Base-by-base conservation (phyloP, 257 asterid genomes). In the Vinca minor region DNA sequence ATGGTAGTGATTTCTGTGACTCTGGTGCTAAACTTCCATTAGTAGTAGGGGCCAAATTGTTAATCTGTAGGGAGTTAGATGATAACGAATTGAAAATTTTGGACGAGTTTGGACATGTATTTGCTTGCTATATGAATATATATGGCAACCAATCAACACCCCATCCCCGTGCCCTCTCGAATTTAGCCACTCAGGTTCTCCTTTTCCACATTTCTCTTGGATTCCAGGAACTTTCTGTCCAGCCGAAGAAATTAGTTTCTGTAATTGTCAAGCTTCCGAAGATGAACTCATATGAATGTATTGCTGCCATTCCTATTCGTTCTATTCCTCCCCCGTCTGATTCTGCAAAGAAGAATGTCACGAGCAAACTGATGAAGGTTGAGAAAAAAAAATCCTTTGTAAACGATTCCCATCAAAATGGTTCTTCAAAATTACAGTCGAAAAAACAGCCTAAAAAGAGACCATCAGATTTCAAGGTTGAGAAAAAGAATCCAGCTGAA, bases 241-340 rank as follows among this genome's bases (percentile, higher is more conserved):
- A 29, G 61, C 20, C 17, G 41, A 55, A 29, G 28, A 31, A 15
- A 25, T 55, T 55, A 17, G 41, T 55, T 55, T 39, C 25, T n/a
- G 38, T 55, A n/a, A 55, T 29, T 15, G 56, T 60, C 59, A 47
- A 74, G 66, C 67, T 17, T 35, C 38, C 31, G 8, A 69, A 42
- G n/a, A 74, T 72, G 74, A 63, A 71, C 20, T 58, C 62, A 15
- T 53, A 36, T 50, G 66, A 70, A 5, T 68, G 61, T 46, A 68
- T 74, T 34, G 76, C 73, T 42, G 79, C 83, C 3, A 58, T 79
- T 55, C 83, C 87, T 34, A 53, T 82, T 62, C 79, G 71, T 52
- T 54, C 85, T 25, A 69, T 79, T 18, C 59, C 76, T 23, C 77
- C 79, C 8, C 3, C 44, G 28, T 35, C 38, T 67, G 69, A 34